Conservation (phyloP, 345 rosid species). For the Noccaea caerulescens region DNA sequence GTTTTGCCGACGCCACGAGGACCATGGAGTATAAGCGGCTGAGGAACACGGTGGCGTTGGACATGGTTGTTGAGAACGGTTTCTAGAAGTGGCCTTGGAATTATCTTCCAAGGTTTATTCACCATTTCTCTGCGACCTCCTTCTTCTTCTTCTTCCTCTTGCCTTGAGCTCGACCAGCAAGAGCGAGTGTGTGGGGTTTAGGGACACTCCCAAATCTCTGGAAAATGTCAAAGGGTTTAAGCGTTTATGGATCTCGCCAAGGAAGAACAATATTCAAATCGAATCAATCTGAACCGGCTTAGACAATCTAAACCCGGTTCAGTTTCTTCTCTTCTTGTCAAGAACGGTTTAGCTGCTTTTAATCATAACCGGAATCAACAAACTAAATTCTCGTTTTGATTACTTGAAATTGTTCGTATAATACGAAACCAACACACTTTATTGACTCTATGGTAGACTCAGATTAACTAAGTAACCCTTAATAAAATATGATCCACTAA, state of each 20-base stretch:
- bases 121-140: slow-evolving; percentile 52
- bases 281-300: slow-evolving; percentile 21
- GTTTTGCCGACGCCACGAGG: slow-evolving; percentile 99
- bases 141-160: neutral
- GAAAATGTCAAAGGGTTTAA: slow-evolving; percentile 41
- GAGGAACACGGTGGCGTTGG: slow-evolving; percentile 94
- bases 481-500: neutral
- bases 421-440: neutral
- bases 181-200: slow-evolving; percentile 25
- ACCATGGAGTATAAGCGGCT: slow-evolving; percentile 92
- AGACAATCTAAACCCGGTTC: neutral
- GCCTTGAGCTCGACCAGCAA: slow-evolving; percentile 12
- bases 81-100: slow-evolving; percentile 84
- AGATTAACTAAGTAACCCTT: too few relatives aligned
- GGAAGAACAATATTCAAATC: slow-evolving; percentile 13
- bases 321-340: too few relatives aligned
- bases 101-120: slow-evolving; percentile 83
- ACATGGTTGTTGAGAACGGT: slow-evolving; percentile 88
- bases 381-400: neutral
- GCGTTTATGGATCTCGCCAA: slow-evolving; percentile 27
- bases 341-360: too few relatives aligned
- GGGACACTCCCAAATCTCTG: slow-evolving; percentile 42
- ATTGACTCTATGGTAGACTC: slow-evolving; percentile 5
- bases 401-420: neutral
- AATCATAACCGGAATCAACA: neutral